Evolutionary conservation across 352 stramenopile species (phyloP), one percentile per base, ranked within the genome.

Genomic region (Pythium scleroteichum): DNA sequence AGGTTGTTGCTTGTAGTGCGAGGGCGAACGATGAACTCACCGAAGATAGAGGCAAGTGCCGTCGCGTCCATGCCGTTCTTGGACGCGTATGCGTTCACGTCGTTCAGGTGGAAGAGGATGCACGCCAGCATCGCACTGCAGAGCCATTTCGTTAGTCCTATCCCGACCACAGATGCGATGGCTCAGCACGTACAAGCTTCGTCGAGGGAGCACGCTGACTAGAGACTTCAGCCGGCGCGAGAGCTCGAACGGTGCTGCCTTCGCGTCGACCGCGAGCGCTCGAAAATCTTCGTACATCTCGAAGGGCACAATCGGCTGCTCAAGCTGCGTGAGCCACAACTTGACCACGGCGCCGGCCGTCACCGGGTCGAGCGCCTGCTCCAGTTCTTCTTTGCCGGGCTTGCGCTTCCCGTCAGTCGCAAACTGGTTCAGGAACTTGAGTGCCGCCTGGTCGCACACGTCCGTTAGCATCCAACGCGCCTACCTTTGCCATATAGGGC

Each of bases 71-170:
- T 88, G 32, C 55, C 62, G 69, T 94, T 94, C 62, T 88, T 79
- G 24, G 76, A 76, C n/a, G 76, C 69, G 62, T 94, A 94, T 33
- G 76, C 79, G 47, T 82, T 87, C 40, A 94, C 79, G 59, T 94
- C 84, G 66, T 94, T 94, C 50, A 91, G 53, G 52, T 94, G 84
- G 64, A 87, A 89, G 23, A 94, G 76, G 56, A 94, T 54, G 46
- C 79, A 91, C 26, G 77, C 82, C 16, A 94, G 51, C 75, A 87
- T 90, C 7, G 71, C 74, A 35, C 81, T 90, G 12, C 12, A 29
- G 2, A 20, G 10, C 54, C 26, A 29, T 24, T 0, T 2, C 27
- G 39, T 49, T 9, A 56, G 14, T 53, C 7, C 10, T 13, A 47
- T 23, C 24, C 2, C 16, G 44, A 9, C 12, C 17, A 22, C 41